Base-by-base conservation (phyloP, 2,329 filamentous ascomycete genomes). In the Teratosphaeria destructans region DNA sequence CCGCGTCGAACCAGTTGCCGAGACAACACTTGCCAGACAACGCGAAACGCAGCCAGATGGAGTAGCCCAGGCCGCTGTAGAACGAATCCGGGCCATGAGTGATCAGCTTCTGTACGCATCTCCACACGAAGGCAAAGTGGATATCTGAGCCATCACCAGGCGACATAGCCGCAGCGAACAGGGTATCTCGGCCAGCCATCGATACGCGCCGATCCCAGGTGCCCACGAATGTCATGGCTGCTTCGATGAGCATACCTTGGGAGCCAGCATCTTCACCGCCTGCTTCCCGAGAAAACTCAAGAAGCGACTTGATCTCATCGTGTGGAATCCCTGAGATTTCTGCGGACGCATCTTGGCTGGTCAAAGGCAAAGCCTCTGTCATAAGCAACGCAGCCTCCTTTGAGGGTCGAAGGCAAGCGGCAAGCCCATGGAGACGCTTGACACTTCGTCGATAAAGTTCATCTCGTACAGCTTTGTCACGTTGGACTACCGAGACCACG, bases 21-120 rank as follows among this genome's bases (percentile, higher is more conserved):
- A 53, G 16, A 23, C 7, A 10, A 6, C 7, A 14, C 6, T 47
- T 32, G 8, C 49, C 16, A 12, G 12, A 35, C 10, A 19, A 11
- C 16, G 56, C 53, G 62, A 63, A 65, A 7, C 66, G 63, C 23
- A 71, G 65, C 69, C 69, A 71, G 2, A 71, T 56, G 3, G 63
- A 32, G 52, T 53, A 60, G 12, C 52, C 61, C 5, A 62, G 52
- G 3, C 26, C 12, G 4, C 27, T 26, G 37, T 59, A 39, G 26
- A 56, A 37, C 29, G 26, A 12, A 12, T 43, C 49, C 11, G 29
- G 26, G 7, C 34, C 23, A 27, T 39, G n/a, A 2, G 19, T 35
- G 5, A 59, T 16, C 16, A 64, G 57, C 27, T 14, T n/a, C 27
- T 57, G 52, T 6, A 62, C 26, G 23, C 32, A 54, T 26, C 8